These are phyloP conservation scores for Russula sp. DNA, from an alignment of 768 basidiomycete genomes.

Conservation along the genomic window DNA sequence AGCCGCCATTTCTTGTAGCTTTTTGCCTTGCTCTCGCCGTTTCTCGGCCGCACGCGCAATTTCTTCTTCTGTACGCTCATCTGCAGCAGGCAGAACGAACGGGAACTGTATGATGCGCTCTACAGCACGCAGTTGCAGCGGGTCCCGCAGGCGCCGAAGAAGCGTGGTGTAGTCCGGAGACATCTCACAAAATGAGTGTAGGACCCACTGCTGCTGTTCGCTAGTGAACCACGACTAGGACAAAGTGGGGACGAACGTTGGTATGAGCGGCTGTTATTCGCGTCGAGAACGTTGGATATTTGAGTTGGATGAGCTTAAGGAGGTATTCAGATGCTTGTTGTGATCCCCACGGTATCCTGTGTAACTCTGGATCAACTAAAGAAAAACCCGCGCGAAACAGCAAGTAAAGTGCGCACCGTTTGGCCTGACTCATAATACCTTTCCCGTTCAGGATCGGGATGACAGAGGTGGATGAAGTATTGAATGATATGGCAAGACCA, in stretches of 20 bases:
- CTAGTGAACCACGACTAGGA: not conserved
- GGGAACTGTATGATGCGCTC: slow-evolving; percentile 88
- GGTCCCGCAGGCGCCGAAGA: slow-evolving; percentile 61
- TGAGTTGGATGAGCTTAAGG: slow-evolving; percentile 88
- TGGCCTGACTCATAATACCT: slow-evolving; percentile 77
- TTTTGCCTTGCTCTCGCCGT: slow-evolving; percentile 76
- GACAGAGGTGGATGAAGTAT: slow-evolving; percentile 84
- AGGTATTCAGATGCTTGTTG: slow-evolving; percentile 87
- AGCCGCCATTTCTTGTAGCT: slow-evolving; percentile 86
- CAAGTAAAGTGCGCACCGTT: slow-evolving; percentile 48
- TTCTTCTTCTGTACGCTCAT: slow-evolving; percentile 92
- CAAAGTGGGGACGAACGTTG: slow-evolving; percentile 41
- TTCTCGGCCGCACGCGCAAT: slow-evolving; percentile 69
- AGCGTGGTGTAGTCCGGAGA: slow-evolving; percentile 65
- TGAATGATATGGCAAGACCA: slow-evolving; percentile 86
- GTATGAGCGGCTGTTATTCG: slow-evolving; percentile 73
- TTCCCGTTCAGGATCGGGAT: slow-evolving; percentile 81
- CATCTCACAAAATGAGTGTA: slow-evolving; percentile 80
- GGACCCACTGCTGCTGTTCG: slow-evolving; percentile 64
- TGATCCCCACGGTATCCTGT: slow-evolving; percentile 90
- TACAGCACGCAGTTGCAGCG: slow-evolving; percentile 50
- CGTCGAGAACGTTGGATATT: slow-evolving; percentile 89
- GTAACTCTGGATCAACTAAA: not conserved
- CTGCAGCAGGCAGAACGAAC: slow-evolving; percentile 49
- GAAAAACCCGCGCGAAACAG: not conserved